A percentile compares a stretch with the other conserved stretches of the same genome.
Evolutionary conservation across 192 early-diverging fungal genomes (phyloP).

Genomic region (Linderina pennispora): DNA sequence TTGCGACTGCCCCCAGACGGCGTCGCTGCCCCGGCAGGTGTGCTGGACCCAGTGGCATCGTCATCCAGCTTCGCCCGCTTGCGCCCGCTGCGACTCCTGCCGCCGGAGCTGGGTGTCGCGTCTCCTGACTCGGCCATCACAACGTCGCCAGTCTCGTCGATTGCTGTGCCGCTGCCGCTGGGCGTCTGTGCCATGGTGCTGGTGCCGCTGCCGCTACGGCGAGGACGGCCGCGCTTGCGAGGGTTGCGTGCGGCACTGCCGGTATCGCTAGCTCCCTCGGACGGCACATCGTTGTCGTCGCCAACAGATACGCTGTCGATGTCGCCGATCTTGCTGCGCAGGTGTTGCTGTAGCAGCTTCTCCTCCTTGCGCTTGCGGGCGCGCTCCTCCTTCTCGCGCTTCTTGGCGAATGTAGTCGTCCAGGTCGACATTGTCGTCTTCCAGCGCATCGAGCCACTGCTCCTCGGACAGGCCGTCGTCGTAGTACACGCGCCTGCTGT

Average conservation of each 20-base stretch:
- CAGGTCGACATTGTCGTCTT: conserved; percentile 60
- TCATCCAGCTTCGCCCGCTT: conserved; percentile 4
- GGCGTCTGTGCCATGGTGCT: background rate
- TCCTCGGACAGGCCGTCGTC: conserved; percentile 93
- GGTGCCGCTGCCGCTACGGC: conserved; percentile 6
- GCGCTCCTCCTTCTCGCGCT: conserved; percentile 40
- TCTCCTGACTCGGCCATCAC: conserved; percentile 8
- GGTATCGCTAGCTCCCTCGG: background rate
- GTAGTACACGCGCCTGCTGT: conserved; percentile 70
- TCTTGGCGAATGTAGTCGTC: conserved; percentile 50
- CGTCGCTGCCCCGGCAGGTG: background rate
- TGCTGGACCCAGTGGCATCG: background rate
- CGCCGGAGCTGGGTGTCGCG: conserved; percentile 7
- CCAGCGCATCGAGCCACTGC: conserved; percentile 77
- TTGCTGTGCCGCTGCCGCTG: background rate
- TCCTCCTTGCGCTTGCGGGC: conserved; percentile 24
- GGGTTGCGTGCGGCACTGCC: conserved; percentile 4
- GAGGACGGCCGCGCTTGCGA: conserved; percentile 11
- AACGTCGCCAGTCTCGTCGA: background rate
- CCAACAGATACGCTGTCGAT: conserved; percentile 1
- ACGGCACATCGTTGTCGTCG: conserved; percentile 18
- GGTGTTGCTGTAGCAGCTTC: conserved; percentile 23
- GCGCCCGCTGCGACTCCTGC: conserved; percentile 9
- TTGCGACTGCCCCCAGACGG: conserved; percentile 5
- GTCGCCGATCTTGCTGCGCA: conserved; percentile 17